Evolutionary conservation across 2,329 filamentous ascomycete species (phyloP), one percentile per base, ranked within the genome.

Genomic region (Colletotrichum tabaci): DNA sequence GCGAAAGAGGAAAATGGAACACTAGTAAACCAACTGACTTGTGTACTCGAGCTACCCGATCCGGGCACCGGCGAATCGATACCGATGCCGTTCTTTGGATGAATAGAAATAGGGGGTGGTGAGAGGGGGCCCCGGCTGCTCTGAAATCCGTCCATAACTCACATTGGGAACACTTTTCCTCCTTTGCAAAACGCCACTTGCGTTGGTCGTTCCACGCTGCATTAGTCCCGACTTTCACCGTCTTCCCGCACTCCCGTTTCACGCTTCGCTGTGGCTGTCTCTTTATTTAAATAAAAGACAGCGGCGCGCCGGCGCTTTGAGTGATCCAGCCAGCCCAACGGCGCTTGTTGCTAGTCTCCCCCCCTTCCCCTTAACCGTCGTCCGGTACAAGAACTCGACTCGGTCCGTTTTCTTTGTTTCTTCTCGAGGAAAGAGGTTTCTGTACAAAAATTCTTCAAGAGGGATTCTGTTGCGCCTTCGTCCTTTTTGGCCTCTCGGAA

Each of bases 211-310:
- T 40, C 30, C 50, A 50, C 58, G 13, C 55, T 55, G 53, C 53
- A 4, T 13, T 23, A 56, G 35, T 56, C 53, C n/a, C 30, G 50
- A 35, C 30, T 21, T 38, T 38, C 40, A 44, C 35, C 9, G 4
- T 12, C 56, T 44, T 7, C n/a, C 12, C 63, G 26, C 64, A 30
- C 57, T 26, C 30, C 58, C 12, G 67, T 71, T 71, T 71, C 57
- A 67, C 63, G 44, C 64, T 58, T 61, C 50, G 57, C 23, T 61
- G 67, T 71, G 64, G 57, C 68, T 68, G 49, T 63, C 52, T 52
- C 18, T 38, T 38, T 55, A n/a, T 30, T 30, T 8, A 30, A 30
- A 30, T 30, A 15, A n/a, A 13, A 38, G 46, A 7, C 30, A 40
- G 35, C 10, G 23, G 13, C 46, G 23, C 49, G 23, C 44, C 35